Evolutionary conservation across 2,329 filamentous ascomycete genomes (phyloP), one percentile per base, ranked within the genome.

Genomic region (Pyricularia grisea): DNA sequence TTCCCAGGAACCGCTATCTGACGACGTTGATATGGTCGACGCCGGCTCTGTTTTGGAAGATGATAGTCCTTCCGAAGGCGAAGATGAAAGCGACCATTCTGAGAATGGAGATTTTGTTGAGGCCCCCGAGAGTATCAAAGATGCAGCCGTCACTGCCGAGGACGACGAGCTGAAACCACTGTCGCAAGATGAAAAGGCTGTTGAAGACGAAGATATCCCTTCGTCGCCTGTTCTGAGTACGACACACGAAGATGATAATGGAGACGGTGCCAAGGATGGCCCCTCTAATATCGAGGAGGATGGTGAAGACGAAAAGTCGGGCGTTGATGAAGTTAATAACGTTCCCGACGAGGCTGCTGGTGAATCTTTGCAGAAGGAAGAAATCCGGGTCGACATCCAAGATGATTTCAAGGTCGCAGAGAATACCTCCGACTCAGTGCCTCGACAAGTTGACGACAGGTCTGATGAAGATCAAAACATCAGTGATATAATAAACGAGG

Each of bases 1-100:
- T 14, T 68, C 67, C 12, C 67, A 68, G 31, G 67, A 68, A 60
- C 67, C 67, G 7, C 25, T 42, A 5, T 63, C 67, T 33, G 58
- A 68, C 3, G 20, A 60, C 23, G 66, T 58, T n/a, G 36, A 60
- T 6, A 30, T n/a, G 50, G 30, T 61, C n/a, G 66, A 67, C 10
- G 66, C 50, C 23, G 66, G 63, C 63, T 12, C 50, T 33, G n/a
- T 27, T 17, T 61, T 23, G 9, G 42, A 60, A 55, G 31, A 25
- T 10, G 66, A 31, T 27, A 12, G 42, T 10, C 30, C 50, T 60
- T 23, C 20, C 11, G 14, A 42, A n/a, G 65, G 27, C 5, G 14
- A 42, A 28, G 36, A 67, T 11, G 65, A 17, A 42, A n/a, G 4
- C 33, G 65, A 55, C 27, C 31, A 50, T 5, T 66, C 31, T 7